phyloP scores from a whole-genome alignment of 2,329 filamentous ascomycete genomes.

The Pseudogymnoascus sp. region DNA sequence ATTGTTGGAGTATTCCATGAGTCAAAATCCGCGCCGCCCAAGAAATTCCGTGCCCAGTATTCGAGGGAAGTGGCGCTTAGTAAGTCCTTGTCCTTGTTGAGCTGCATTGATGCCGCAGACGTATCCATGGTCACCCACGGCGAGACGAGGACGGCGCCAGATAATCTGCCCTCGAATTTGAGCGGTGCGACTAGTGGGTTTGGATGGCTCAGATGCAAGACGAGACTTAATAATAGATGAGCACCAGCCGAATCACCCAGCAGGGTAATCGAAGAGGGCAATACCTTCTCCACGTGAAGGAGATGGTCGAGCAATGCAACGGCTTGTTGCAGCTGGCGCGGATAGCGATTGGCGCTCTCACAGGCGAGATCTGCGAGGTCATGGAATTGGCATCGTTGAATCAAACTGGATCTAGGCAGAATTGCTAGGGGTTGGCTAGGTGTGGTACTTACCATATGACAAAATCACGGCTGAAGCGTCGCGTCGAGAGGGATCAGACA shows the following conservation, averaged over 20 bases:
- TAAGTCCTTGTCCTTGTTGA: conserved; percentile 44
- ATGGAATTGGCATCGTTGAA: background rate
- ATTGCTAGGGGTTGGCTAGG: background rate
- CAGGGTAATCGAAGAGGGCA: conserved; percentile 34
- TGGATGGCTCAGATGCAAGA: conserved; percentile 47
- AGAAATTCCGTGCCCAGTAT: conserved; percentile 41
- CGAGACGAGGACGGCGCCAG: conserved; percentile 44
- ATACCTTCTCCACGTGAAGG: conserved; percentile 24
- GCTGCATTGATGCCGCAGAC: conserved; percentile 33
- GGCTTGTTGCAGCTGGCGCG: conserved; percentile 40
- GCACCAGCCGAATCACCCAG: conserved; percentile 46
- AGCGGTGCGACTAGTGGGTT: conserved; percentile 44
- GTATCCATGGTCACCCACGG: conserved; percentile 50
- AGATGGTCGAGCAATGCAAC: conserved; percentile 36
- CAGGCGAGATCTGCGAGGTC: conserved; percentile 35
- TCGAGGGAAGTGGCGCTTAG: conserved; percentile 34
- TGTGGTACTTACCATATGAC: conserved; percentile 35
- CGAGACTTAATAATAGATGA: conserved; percentile 36
- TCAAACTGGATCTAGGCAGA: background rate
- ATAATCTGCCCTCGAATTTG: conserved; percentile 34
- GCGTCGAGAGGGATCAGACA: background rate
- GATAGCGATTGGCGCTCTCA: conserved; percentile 31
- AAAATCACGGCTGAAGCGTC: conserved; percentile 28
- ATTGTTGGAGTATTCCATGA: conserved; percentile 44
- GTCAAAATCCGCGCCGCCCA: conserved; percentile 34